Conservation (phyloP, 208 protist genomes). For the Acanthamoeba castellanii region DNA sequence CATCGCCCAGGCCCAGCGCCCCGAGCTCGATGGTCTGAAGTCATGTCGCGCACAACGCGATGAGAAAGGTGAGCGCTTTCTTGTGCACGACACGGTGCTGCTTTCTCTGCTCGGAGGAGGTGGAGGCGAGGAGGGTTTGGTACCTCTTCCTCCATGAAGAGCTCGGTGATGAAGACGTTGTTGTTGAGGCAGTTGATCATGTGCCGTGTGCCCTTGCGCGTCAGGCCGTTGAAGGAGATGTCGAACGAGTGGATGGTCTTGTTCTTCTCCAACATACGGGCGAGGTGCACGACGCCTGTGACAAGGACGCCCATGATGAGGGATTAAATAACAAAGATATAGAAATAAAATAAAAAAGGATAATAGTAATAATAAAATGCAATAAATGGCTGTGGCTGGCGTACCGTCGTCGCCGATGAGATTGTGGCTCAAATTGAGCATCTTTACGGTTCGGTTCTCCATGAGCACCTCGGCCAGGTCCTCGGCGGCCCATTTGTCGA, state of each 20-base stretch:
- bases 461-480: constrained; percentile 61
- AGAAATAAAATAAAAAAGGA: neutral
- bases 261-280: constrained; percentile 66
- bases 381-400: neutral
- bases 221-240: constrained; percentile 44
- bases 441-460: constrained; percentile 31
- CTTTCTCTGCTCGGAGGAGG: neutral
- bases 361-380: neutral
- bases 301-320: neutral
- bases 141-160: constrained; percentile 64
- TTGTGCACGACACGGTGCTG: neutral
- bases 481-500: constrained; percentile 62
- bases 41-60: neutral
- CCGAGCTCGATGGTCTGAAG: constrained; percentile 32
- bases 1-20: constrained; percentile 13
- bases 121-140: neutral
- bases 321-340: neutral
- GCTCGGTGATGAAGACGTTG: constrained; percentile 74
- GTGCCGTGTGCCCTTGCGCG: constrained; percentile 67
- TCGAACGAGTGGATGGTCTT: constrained; percentile 64
- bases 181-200: constrained; percentile 74
- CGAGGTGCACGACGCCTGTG: constrained; percentile 6
- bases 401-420: constrained; percentile 57
- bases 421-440: constrained; percentile 51
- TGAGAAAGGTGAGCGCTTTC: neutral